A percentile compares a stretch with the other conserved stretches of the same genome.
Conservation (phyloP, 768 basidiomycete genomes). For the Rhizopogon vulgaris region DNA sequence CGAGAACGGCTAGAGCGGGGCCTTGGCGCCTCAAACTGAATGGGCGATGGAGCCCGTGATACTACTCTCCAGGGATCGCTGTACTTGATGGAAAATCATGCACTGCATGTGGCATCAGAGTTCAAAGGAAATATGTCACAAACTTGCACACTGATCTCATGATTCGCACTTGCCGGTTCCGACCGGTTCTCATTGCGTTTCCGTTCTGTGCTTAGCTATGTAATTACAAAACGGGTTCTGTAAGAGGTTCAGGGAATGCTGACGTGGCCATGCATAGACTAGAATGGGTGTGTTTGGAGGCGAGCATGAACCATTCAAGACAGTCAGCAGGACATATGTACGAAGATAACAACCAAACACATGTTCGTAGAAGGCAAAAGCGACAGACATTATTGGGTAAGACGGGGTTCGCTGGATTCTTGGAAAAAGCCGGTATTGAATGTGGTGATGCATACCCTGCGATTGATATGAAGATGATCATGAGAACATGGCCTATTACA, state of each 20-base stretch:
- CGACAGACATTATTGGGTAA: neutral
- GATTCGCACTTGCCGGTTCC: neutral
- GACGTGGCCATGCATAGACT: neutral
- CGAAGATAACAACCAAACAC: conserved; percentile 18
- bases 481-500: conserved; percentile 19
- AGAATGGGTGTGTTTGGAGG: neutral
- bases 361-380: conserved; percentile 14
- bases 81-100: neutral
- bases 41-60: neutral
- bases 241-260: neutral
- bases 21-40: neutral
- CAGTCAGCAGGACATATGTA: neutral
- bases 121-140: neutral
- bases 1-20: conserved; percentile 1
- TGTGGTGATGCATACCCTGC: conserved; percentile 19
- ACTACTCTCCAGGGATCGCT: neutral
- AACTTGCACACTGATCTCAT: neutral
- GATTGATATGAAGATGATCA: conserved; percentile 13
- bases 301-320: neutral
- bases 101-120: neutral
- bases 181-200: neutral
- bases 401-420: neutral
- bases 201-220: neutral
- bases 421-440: conserved; percentile 1
- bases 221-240: neutral